Evolutionary conservation across 345 rosid genomes (phyloP), one percentile per base, ranked within the genome.

Genomic region (Bretschneidera sinensis): DNA sequence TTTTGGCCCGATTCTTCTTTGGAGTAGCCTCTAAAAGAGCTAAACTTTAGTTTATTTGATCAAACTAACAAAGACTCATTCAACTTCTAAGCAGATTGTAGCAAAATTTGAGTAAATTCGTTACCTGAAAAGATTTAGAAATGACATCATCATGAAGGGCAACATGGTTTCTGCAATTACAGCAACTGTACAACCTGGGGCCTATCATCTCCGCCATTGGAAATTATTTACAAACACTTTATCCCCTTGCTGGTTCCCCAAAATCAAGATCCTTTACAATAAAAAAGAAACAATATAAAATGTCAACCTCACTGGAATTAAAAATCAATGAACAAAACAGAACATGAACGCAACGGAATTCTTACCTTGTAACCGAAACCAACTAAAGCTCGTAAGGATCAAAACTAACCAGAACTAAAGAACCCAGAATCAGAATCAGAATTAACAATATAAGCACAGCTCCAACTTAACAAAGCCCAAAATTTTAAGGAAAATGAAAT

Each of bases 111-210:
- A 57, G 17, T 14, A 51, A 53, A 48, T 47, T 43, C 18, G 48
- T 54, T 28, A 82, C 83, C 81, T 82, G 86, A 69, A 82, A 82
- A 20, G 83, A 75, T 62, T 82, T 82, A 21, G 81, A 74, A 66
- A 82, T 82, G 64, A 82, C 78, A 72, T 82, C 83, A 57, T 82
- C 83, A 20, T 82, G 86, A 70, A 76, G 71, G 28, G 81, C 81
- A 64, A 82, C 82, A 56, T 72, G 69, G 71, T 76, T 82, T 20
- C 83, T 76, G 74, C 86, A 82, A 79, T 82, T 76, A 55, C 76
- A 79, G 76, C 83, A 82, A 63, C 82, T 71, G 65, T 82, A 82
- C 80, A 82, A 45, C 68, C 86, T 74, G 54, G 80, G 79, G 31
- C 80, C 83, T 59, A 74, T 50, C 54, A 74, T 17, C 51, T 73